Evolutionary conservation across 164 flowering plant species (phyloP).

Genomic region (Piper longum): DNA sequence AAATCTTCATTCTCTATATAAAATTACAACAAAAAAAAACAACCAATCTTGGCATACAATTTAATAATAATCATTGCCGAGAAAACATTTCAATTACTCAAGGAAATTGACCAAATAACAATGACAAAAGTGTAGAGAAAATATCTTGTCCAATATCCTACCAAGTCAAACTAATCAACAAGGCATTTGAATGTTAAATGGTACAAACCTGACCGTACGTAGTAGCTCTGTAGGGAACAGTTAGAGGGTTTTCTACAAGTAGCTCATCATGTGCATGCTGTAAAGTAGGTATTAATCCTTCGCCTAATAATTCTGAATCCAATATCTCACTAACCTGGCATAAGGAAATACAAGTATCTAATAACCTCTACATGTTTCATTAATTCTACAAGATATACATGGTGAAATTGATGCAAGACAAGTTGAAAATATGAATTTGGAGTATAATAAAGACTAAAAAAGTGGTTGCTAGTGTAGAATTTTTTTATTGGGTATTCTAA

Average conservation of each 20-base stretch:
- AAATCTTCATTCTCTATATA: too few species aligned
- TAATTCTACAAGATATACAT: neutral
- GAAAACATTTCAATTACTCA: too few species aligned
- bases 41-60: too few species aligned
- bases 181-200: neutral
- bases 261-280: conserved; percentile 87
- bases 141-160: too few species aligned
- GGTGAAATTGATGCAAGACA: neutral
- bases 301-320: conserved; percentile 97
- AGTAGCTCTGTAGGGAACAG: conserved; percentile 73
- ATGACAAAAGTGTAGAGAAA: neutral
- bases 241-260: conserved; percentile 53
- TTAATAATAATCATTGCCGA: too few species aligned
- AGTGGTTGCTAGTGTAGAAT: neutral
- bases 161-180: neutral
- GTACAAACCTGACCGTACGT: conserved; percentile 70
- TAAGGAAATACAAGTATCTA: conserved; percentile 2
- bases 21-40: too few species aligned
- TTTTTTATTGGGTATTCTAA: neutral
- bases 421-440: neutral
- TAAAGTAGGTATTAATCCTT: conserved; percentile 83
- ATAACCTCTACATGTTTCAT: neutral
- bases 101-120: neutral
- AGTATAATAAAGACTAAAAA: neutral
- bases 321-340: conserved; percentile 92